These are phyloP conservation scores for Malania oleifera DNA, from an alignment of 164 flowering plant genomes.

Conservation along the genomic window DNA sequence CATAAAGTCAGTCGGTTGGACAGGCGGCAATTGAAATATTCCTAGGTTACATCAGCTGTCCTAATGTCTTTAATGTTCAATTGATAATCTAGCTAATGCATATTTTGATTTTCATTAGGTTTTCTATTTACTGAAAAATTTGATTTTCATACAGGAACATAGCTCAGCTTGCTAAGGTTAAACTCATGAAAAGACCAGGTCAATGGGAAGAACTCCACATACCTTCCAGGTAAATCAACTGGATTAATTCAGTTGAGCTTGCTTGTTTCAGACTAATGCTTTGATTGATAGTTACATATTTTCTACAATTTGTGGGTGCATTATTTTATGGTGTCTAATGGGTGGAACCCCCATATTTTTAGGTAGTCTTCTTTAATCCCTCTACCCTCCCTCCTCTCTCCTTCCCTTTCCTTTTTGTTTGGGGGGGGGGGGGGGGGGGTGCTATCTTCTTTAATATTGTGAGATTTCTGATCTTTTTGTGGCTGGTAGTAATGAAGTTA, in stretches of 20 bases:
- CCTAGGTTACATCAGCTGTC: too few species aligned
- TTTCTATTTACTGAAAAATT: neutral
- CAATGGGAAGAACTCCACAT: slow-evolving; percentile 53
- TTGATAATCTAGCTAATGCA: neutral
- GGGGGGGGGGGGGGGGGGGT: too few species aligned
- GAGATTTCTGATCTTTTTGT: too few species aligned
- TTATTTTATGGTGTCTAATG: neutral
- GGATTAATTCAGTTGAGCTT: neutral
- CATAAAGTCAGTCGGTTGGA: too few species aligned
- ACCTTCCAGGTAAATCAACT: slow-evolving; percentile 37
- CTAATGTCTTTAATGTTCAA: too few species aligned
- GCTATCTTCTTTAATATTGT: too few species aligned
- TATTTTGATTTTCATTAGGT: neutral
- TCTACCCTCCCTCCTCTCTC: neutral
- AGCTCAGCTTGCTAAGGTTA: slow-evolving; percentile 53
- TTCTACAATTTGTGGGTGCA: neutral
- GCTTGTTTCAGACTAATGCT: neutral
- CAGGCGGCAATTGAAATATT: too few species aligned
- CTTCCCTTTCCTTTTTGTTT: slow-evolving; percentile 1
- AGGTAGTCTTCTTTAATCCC: too few species aligned
- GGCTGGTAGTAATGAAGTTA: too few species aligned
- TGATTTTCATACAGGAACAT: slow-evolving; percentile 43
- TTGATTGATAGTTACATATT: neutral
- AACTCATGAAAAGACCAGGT: slow-evolving; percentile 44
- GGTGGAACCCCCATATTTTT: too few species aligned